Base-by-base conservation (phyloP, 2,329 filamentous ascomycete species). In the Hymenoscyphus albidus region DNA sequence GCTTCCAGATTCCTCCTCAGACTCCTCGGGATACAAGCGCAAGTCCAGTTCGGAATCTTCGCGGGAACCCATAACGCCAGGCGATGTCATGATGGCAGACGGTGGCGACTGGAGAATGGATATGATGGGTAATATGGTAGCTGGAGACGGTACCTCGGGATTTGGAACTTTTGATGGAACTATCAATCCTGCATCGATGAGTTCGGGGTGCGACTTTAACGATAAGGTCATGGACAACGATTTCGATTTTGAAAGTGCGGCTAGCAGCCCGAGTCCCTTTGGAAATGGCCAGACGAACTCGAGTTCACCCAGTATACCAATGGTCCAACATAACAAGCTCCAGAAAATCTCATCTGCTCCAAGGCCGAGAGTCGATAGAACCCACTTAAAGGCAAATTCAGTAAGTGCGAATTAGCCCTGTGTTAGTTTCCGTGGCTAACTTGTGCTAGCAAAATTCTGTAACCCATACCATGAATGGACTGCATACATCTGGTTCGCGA, bases 181-280 rank as follows among this genome's bases (percentile, higher is more conserved):
- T 18, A 77, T 78, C 48, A 74, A 78, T 60, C 76, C 77, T n/a
- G 73, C 75, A 13, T 65, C 72, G 1, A 74, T 75, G 61, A 72
- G 72, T 51, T 71, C 69, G 22, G 27, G 27, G 13, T 14, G 27
- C 5, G 31, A 75, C 5, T 75, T 79, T 61, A 77, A 72, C 63
- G 80, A 82, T 65, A 78, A 78, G 68, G 78, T 79, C 61, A 80
- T 83, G 78, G 78, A 81, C 61, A 77, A 78, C 57, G 77, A 80
- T 58, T 85, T 87, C 69, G 82, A 86, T 68, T 87, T 88, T 71
- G 81, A 83, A 16, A 85, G 83, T 69, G 82, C 82, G 9, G 82
- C 83, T 1, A 85, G 81, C 69, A 88, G 84, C 66, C 84, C 86
- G 5, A 81, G 79, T 63, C 77, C 76, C 9, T 71, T 73, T 62